Conservation (phyloP, 2,329 filamentous ascomycete genomes). For the Gliomastix tumulicola region DNA sequence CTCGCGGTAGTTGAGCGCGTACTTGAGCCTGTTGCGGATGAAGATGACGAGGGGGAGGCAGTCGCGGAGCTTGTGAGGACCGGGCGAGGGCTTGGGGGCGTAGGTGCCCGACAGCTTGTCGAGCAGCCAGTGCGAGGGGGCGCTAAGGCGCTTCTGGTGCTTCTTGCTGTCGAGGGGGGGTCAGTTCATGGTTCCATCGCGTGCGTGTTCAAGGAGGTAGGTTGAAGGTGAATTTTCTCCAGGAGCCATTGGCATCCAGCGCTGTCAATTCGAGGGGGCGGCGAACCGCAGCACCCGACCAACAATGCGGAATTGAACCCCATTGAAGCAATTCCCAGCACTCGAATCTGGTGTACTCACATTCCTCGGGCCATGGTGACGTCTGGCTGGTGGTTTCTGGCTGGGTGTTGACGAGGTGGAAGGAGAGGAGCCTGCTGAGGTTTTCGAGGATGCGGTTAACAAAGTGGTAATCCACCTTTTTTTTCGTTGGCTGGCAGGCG, state of each 20-base stretch:
- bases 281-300: no score
- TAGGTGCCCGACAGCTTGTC: conserved; percentile 97
- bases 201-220: no score
- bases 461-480: conserved; percentile 20
- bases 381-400: conserved; percentile 28
- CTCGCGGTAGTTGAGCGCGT: conserved; percentile 98
- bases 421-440: conserved; percentile 10
- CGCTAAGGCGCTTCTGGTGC: conserved; percentile 99
- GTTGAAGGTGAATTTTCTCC: no score
- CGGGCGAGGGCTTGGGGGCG: conserved; percentile 62
- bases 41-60: conserved; percentile 99
- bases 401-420: conserved; percentile 25
- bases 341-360: no score
- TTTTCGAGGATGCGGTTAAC: conserved; percentile 12
- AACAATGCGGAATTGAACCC: no score
- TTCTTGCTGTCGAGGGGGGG: conserved; percentile 63
- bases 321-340: no score
- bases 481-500: conserved; percentile 15
- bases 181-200: no score
- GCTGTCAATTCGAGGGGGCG: no score
- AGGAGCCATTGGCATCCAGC: no score
- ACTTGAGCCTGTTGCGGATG: conserved; percentile 95
- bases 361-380: conserved; percentile 60
- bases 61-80: conserved; percentile 99
- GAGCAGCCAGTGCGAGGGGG: conserved; percentile 98